Evolutionary conservation across 257 asterid genomes (phyloP), one percentile per base, ranked within the genome.

Genomic region (Vinca minor): DNA sequence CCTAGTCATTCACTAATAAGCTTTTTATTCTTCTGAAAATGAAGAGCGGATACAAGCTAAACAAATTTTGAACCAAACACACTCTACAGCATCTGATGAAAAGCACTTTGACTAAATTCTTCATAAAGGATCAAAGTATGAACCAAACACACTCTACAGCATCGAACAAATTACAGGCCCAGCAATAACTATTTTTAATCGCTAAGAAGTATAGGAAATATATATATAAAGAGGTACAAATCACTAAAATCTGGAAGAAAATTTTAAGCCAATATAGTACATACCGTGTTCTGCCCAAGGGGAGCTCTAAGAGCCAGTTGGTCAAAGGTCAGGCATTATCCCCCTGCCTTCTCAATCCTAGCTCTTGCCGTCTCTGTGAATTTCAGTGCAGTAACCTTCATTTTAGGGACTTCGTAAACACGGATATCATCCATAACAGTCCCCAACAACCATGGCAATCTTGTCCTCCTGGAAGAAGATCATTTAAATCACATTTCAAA

Each of bases 291-390:
- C 80, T 91, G 96, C 10, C 98, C 96, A 55, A 91, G 96, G 0
- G 98, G 98, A 18, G 96, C 96, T 61, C 82, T 83, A 14, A 91
- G 95, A 65, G 98, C 98, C 9, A 91, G 87, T 88, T 88, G 95
- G 62, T 91, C 98, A 28, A 91, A 91, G 0, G 98, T 88, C 74
- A 91, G 54, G 29, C 98, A 91, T 76, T 91, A 96, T 2, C 95
- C 98, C 23, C 98, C 95, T 0, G 95, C 95, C 81, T 88, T 91
- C 88, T 86, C 98, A 57, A 91, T 85, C 69, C 98, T 82, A 65
- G 98, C 96, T 68, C 98, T 84, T 0, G 96, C 96, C 0, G 83
- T 83, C 79, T 88, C 92, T 0, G 98, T 91, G 82, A 86, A 88
- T 66, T 91, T 85, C 72, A 91, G 74, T 1, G 96, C 98, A 7